phyloP scores from a whole-genome alignment of 73 alveolate species.

The Tetrahymena malaccensis region DNA sequence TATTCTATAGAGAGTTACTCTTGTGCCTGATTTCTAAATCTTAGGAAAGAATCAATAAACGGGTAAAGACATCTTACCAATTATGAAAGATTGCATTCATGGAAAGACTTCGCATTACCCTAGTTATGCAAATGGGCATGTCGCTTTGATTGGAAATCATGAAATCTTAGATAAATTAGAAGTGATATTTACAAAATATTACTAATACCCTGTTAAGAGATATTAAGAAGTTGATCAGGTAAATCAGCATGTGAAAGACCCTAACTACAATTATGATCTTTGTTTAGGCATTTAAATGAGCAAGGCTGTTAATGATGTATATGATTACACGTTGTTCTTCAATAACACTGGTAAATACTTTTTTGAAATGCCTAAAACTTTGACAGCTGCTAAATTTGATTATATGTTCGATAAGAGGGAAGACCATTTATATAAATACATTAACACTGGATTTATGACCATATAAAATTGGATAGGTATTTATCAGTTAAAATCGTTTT shows the following conservation, averaged over 20 bases:
- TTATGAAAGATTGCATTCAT: neutral
- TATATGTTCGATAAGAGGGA: neutral
- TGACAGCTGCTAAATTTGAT: neutral
- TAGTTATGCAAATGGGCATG: slow-evolving; percentile 15
- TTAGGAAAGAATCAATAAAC: neutral
- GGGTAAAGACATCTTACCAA: neutral
- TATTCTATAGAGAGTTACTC: neutral
- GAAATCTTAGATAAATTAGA: neutral
- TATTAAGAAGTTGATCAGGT: neutral
- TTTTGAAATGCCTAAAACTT: neutral
- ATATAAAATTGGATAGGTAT: neutral
- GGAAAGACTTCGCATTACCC: neutral
- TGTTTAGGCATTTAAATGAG: neutral
- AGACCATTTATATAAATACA: slow-evolving; percentile 1
- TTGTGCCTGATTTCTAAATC: neutral
- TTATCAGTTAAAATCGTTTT: neutral
- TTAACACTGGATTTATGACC: slow-evolving; percentile 19
- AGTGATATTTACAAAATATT: neutral
- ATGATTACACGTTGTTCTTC: neutral
- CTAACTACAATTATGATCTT: neutral
- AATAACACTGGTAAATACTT: neutral
- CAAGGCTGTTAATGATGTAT: neutral
- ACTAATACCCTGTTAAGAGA: neutral
- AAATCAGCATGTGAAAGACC: neutral
- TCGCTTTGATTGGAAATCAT: slow-evolving; percentile 1